These are phyloP conservation scores for Cyberlindnera veronae DNA, from an alignment of 805 yeast species.

Conservation along the genomic window DNA sequence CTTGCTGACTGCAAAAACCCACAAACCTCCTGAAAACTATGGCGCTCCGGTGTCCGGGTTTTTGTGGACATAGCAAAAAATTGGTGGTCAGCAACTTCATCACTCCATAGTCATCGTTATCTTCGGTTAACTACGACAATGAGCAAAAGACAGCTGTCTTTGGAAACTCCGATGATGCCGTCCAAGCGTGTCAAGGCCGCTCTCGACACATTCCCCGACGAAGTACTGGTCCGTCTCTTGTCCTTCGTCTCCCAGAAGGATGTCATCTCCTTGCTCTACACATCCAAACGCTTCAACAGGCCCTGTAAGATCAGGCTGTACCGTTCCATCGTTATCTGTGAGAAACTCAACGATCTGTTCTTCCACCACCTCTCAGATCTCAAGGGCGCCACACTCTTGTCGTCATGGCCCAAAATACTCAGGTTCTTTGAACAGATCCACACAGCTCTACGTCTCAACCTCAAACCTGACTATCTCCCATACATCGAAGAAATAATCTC, in stretches of 20 bases:
- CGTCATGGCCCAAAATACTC: constrained; percentile 16
- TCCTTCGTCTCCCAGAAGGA: constrained; percentile 18
- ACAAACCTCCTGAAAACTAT: too few relatives aligned
- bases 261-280: constrained; percentile 13
- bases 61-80: too few relatives aligned
- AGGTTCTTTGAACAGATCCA: constrained; percentile 18
- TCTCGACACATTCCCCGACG: constrained; percentile 18
- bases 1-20: too few relatives aligned
- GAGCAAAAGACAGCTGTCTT: background rate
- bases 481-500: constrained; percentile 22
- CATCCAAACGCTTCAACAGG: constrained; percentile 13
- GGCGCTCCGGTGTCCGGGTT: too few relatives aligned
- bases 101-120: too few relatives aligned
- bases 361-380: constrained; percentile 4
- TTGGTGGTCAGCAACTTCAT: too few relatives aligned
- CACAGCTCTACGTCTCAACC: background rate
- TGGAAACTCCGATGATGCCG: background rate
- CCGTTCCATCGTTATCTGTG: constrained; percentile 21
- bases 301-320: constrained; percentile 22
- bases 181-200: constrained; percentile 16
- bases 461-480: constrained; percentile 3
- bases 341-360: constrained; percentile 23
- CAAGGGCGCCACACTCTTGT: constrained; percentile 3
- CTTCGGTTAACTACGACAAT: too few relatives aligned
- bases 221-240: constrained; percentile 15